These are phyloP conservation scores for Phytophthora multivora DNA, from an alignment of 352 stramenopile genomes.

Conservation along the genomic window DNA sequence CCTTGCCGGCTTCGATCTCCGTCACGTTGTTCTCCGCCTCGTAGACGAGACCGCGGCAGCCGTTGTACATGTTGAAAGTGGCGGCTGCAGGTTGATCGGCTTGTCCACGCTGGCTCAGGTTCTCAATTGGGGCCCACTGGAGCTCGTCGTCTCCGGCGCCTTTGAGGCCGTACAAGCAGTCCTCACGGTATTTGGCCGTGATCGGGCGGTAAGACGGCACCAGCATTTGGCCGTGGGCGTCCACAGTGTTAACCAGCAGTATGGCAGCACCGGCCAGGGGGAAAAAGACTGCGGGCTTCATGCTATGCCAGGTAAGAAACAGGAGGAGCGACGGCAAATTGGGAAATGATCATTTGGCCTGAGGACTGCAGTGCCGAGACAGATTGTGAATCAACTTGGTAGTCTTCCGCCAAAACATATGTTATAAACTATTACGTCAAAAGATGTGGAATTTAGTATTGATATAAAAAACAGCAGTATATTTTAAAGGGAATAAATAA, in stretches of 20 bases:
- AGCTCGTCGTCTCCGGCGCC: constrained; percentile 58
- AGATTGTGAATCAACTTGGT: too few species aligned
- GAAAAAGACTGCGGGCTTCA: constrained; percentile 40
- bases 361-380: too few species aligned
- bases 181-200: constrained; percentile 39
- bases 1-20: constrained; percentile 41
- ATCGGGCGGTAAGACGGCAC: constrained; percentile 40
- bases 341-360: not conserved
- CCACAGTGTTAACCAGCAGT: constrained; percentile 26
- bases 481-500: too few species aligned
- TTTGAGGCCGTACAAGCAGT: constrained; percentile 48
- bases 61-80: constrained; percentile 67
- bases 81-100: constrained; percentile 39
- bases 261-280: constrained; percentile 26
- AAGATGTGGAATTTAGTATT: not conserved
- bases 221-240: constrained; percentile 45
- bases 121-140: constrained; percentile 56
- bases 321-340: constrained; percentile 11
- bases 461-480: too few species aligned
- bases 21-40: constrained; percentile 51
- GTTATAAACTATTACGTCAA: not conserved
- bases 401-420: too few species aligned
- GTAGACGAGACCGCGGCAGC: constrained; percentile 62
- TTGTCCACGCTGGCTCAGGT: constrained; percentile 56
- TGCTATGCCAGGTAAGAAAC: constrained; percentile 7